Evolutionary conservation across 208 protist species (phyloP).

Genomic region (Acanthamoeba lugdunensis): DNA sequence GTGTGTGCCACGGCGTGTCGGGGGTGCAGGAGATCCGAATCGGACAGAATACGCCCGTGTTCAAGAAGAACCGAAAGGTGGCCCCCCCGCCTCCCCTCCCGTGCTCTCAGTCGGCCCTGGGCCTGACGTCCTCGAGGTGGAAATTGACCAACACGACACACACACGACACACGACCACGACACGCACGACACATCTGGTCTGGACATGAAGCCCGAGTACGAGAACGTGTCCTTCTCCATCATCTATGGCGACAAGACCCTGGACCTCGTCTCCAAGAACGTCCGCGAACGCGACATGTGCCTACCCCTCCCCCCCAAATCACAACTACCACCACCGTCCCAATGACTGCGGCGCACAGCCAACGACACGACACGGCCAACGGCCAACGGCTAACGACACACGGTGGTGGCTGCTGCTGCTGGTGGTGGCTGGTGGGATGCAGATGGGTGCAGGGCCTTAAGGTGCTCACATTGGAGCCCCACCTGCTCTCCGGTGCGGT

Average conservation of each 20-base stretch:
- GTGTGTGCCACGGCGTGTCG: background rate
- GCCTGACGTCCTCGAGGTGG: too few species aligned
- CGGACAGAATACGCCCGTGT: slow-evolving; percentile 11
- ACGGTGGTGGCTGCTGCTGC: too few species aligned
- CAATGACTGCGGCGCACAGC: too few species aligned
- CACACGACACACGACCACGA: too few species aligned
- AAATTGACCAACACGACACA: too few species aligned
- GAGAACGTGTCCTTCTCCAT: slow-evolving; percentile 58
- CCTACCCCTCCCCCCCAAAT: background rate
- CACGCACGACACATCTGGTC: too few species aligned
- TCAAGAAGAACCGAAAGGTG: slow-evolving; percentile 32
- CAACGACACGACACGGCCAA: too few species aligned
- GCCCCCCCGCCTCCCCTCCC: too few species aligned
- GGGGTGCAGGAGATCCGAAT: slow-evolving; percentile 9
- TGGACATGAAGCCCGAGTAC: background rate
- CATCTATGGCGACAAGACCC: slow-evolving; percentile 49
- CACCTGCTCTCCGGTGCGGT: background rate
- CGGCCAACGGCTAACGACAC: too few species aligned
- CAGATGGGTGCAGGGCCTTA: slow-evolving; percentile 37
- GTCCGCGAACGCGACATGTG: slow-evolving; percentile 49
- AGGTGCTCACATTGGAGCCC: slow-evolving; percentile 7
- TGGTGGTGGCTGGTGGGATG: too few species aligned
- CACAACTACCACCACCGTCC: background rate
- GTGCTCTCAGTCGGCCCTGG: too few species aligned
- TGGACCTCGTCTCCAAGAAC: slow-evolving; percentile 16